Evolutionary conservation across 257 asterid species (phyloP).

Genomic region (Solanum sitiens): DNA sequence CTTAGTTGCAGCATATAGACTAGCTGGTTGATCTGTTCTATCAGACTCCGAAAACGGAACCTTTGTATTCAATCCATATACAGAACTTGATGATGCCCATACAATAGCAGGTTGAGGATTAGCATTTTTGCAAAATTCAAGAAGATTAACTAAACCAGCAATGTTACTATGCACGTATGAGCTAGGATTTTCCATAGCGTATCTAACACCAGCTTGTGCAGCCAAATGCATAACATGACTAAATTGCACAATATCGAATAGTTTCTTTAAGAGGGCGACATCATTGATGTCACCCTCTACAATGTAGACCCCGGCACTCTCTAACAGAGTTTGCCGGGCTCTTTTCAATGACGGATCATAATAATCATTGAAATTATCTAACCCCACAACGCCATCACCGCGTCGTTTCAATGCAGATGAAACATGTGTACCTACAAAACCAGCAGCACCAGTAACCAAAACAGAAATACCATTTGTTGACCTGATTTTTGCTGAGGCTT

Average conservation of each 20-base stretch:
- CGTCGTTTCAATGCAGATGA: constrained; percentile 42
- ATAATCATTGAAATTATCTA: constrained; percentile 47
- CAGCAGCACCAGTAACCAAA: constrained; percentile 54
- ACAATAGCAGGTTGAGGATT: constrained; percentile 59
- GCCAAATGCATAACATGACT: constrained; percentile 63
- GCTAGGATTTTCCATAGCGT: constrained; percentile 58
- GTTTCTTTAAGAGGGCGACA: constrained; percentile 21
- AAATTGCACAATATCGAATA: constrained; percentile 35
- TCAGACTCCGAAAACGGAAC: constrained; percentile 48
- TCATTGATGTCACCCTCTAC: constrained; percentile 54
- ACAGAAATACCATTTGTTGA: constrained; percentile 40
- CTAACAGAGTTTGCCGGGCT: constrained; percentile 41
- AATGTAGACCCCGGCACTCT: constrained; percentile 37
- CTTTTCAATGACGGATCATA: constrained; percentile 46
- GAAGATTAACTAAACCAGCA: constrained; percentile 48
- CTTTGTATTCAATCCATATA: constrained; percentile 42
- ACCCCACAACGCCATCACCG: constrained; percentile 51
- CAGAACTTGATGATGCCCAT: constrained; percentile 63
- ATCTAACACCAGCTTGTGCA: constrained; percentile 59
- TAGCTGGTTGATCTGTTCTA: constrained; percentile 55
- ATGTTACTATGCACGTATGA: constrained; percentile 56
- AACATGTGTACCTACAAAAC: constrained; percentile 60
- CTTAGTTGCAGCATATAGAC: constrained; percentile 55
- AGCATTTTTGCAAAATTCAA: constrained; percentile 45
- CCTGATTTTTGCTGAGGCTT: constrained; percentile 35